phyloP scores from a whole-genome alignment of 192 early-diverging fungal genomes.

The Coemansia sp. region DNA sequence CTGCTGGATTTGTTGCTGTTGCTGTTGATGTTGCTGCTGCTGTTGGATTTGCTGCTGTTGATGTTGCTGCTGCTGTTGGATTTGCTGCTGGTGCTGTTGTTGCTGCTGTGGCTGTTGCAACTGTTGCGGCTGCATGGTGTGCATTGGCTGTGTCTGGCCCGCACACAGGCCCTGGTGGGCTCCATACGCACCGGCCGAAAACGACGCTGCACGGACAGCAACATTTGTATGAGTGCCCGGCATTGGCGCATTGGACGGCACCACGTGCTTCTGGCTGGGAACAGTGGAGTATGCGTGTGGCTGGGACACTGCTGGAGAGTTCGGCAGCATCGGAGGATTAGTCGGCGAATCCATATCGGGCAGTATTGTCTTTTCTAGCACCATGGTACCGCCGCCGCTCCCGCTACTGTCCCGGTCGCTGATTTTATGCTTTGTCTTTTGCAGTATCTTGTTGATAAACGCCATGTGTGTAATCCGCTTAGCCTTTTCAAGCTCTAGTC shows the following conservation, averaged over 20 bases:
- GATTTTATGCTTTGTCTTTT: constrained; percentile 57
- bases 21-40: constrained; percentile 12
- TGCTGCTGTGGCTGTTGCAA: constrained; percentile 11
- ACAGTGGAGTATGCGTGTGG: constrained; percentile 18
- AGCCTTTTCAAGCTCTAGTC: neutral
- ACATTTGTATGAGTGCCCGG: constrained; percentile 33
- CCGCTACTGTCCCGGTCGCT: constrained; percentile 28
- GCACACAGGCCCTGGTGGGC: constrained; percentile 6
- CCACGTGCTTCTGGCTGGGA: constrained; percentile 37
- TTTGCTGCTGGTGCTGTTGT: constrained; percentile 8
- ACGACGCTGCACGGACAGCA: constrained; percentile 47
- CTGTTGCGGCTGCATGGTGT: constrained; percentile 8
- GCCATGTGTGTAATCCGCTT: constrained; percentile 26
- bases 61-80: constrained; percentile 6
- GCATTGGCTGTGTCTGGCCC: constrained; percentile 7
- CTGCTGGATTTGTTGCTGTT: constrained; percentile 11
- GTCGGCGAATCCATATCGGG: constrained; percentile 37
- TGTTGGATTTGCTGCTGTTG: constrained; percentile 6
- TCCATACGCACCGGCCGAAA: constrained; percentile 28
- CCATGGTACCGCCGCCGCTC: constrained; percentile 1
- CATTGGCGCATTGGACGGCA: constrained; percentile 45
- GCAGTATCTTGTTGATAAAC: constrained; percentile 56
- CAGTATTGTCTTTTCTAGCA: constrained; percentile 14
- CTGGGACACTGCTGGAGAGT: constrained; percentile 11
- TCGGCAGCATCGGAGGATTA: constrained; percentile 21